A percentile compares a stretch with the other conserved stretches of the same genome.
Conservation (phyloP, 78 protist species). For the Dictyostelium citrinum region DNA sequence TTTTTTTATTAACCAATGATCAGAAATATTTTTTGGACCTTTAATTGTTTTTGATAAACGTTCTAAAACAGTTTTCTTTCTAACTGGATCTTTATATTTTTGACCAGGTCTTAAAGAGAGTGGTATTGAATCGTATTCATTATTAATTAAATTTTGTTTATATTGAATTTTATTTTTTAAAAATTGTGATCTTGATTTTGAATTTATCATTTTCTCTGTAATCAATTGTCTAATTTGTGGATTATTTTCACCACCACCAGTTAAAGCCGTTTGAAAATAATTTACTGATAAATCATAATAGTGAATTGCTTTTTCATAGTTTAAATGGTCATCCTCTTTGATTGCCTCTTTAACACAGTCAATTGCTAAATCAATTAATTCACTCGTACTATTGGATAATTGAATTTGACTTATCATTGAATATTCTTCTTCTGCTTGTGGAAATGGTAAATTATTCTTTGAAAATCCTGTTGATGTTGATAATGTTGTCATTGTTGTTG, state of each 20-base stretch:
- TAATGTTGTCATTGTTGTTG: not conserved
- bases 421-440: not conserved
- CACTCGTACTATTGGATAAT: not conserved
- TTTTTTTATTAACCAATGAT: conserved; percentile 32
- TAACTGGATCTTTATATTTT: conserved; percentile 70
- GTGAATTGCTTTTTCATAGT: conserved; percentile 49
- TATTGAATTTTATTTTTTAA: conserved; percentile 57
- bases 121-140: conserved; percentile 9
- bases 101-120: conserved; percentile 48
- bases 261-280: conserved; percentile 34
- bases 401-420: conserved; percentile 13
- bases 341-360: conserved; percentile 37
- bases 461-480: conserved; percentile 11
- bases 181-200: conserved; percentile 2
- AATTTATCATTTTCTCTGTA: conserved; percentile 36
- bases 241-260: conserved; percentile 17
- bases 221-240: conserved; percentile 21
- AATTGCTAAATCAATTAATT: conserved; percentile 58
- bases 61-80: conserved; percentile 69
- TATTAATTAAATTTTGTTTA: not conserved
- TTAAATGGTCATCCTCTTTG: conserved; percentile 56
- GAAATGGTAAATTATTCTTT: not conserved
- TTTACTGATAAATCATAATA: conserved; percentile 20
- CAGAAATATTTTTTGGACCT: conserved; percentile 60
- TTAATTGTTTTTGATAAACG: conserved; percentile 38